A percentile compares a stretch with the other conserved stretches of the same genome.
These are phyloP conservation scores for Rhizophora apiculata DNA, from an alignment of 345 rosid genomes.

Conservation along the genomic window DNA sequence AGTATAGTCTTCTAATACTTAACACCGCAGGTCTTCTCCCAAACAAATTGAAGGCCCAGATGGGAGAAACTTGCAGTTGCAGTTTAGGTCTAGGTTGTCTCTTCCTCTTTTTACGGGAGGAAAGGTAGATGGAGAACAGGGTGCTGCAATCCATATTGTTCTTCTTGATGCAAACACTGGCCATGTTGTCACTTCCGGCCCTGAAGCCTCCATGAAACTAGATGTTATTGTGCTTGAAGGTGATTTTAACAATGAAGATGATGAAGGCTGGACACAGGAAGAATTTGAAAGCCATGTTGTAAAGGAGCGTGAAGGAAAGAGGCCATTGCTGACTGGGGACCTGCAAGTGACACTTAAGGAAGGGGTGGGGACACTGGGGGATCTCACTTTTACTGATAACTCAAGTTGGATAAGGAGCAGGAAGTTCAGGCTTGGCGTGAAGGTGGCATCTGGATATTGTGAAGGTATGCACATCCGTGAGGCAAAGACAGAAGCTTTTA, in stretches of 20 bases:
- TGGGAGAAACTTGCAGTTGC: constrained; percentile 72
- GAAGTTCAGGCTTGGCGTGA: constrained; percentile 92
- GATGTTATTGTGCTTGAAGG: constrained; percentile 95
- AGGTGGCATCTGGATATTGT: constrained; percentile 66
- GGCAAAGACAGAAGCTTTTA: constrained; percentile 96
- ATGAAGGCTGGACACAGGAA: constrained; percentile 88
- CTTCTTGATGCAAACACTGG: constrained; percentile 64
- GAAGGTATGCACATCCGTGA: constrained; percentile 81
- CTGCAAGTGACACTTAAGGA: constrained; percentile 88
- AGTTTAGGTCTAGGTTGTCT: constrained; percentile 81
- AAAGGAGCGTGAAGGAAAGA: constrained; percentile 93
- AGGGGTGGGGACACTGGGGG: constrained; percentile 95
- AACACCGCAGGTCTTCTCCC: constrained; percentile 63
- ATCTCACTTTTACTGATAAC: constrained; percentile 87
- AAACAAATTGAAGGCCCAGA: constrained; percentile 85
- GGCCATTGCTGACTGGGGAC: constrained; percentile 86
- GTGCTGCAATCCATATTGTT: constrained; percentile 86
- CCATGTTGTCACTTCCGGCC: constrained; percentile 69
- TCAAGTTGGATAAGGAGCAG: constrained; percentile 99
- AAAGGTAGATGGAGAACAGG: constrained; percentile 96
- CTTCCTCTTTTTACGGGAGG: constrained; percentile 99
- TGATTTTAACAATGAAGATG: constrained; percentile 87
- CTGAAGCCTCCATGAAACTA: constrained; percentile 73
- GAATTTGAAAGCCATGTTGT: constrained; percentile 93
- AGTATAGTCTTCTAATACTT: constrained; percentile 7